phyloP scores from a whole-genome alignment of 2,329 filamentous ascomycete species.

The Xylaria arbuscula region DNA sequence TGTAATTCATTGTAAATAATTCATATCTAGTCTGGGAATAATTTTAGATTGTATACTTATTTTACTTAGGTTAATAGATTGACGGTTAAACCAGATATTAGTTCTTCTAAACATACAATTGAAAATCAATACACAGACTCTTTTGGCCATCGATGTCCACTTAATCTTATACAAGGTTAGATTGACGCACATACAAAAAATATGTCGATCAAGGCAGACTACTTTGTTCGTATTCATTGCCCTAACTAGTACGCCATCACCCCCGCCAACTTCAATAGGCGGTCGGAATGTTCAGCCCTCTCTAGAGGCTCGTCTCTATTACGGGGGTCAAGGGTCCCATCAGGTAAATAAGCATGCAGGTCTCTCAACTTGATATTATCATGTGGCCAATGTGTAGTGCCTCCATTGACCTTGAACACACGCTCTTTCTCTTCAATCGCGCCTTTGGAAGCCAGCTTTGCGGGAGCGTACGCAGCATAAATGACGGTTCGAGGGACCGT shows the following conservation, averaged over 20 bases:
- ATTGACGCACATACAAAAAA: background rate
- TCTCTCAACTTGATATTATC: conserved; percentile 21
- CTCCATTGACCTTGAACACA: conserved; percentile 53
- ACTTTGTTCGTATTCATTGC: background rate
- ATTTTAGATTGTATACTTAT: background rate
- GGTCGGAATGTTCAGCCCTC: conserved; percentile 14
- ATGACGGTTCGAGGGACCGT: conserved; percentile 49
- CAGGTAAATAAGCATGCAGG: conserved; percentile 11
- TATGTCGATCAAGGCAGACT: background rate
- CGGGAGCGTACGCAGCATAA: conserved; percentile 58
- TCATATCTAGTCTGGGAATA: background rate
- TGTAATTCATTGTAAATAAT: background rate
- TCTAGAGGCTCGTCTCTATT: conserved; percentile 17
- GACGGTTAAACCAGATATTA: background rate
- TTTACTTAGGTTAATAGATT: background rate
- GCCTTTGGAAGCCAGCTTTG: conserved; percentile 53
- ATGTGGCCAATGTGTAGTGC: conserved; percentile 58
- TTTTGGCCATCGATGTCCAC: background rate
- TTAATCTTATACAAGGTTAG: background rate
- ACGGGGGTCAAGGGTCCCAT: conserved; percentile 16
- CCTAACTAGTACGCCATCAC: conserved; percentile 13
- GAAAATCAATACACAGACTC: no score
- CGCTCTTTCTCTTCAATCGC: conserved; percentile 56
- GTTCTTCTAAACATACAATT: background rate
- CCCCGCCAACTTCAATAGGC: conserved; percentile 12